Conservation (phyloP, 345 rosid species). For the Corymbia maculata region DNA sequence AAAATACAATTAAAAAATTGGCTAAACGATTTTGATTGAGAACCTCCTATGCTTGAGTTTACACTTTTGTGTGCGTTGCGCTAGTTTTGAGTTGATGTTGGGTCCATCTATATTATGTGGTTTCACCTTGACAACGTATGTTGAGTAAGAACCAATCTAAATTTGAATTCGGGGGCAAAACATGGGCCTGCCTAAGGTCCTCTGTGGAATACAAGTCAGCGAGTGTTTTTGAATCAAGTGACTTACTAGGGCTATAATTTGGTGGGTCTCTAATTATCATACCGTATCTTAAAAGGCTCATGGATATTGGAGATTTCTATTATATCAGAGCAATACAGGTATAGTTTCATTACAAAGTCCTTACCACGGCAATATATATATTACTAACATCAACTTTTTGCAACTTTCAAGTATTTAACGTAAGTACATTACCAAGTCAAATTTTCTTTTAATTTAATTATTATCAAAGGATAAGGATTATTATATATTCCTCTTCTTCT, state of each 20-base stretch:
- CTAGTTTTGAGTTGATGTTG: too few relatives aligned
- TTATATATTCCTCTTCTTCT: too few relatives aligned
- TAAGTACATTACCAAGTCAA: too few relatives aligned
- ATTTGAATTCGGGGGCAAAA: too few relatives aligned
- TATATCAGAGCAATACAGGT: not conserved
- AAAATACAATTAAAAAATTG: too few relatives aligned
- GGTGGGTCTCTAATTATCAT: not conserved
- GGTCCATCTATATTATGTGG: rapidly evolving
- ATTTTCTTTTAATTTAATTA: too few relatives aligned
- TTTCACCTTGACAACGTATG: too few relatives aligned
- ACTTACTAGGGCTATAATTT: too few relatives aligned
- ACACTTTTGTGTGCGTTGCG: rapidly evolving
- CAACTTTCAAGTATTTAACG: too few relatives aligned
- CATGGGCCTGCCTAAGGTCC: not conserved
- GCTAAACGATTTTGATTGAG: not conserved
- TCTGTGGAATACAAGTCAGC: too few relatives aligned
- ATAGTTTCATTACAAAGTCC: too few relatives aligned
- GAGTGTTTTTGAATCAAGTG: not conserved
- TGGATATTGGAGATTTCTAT: not conserved
- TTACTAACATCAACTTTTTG: too few relatives aligned
- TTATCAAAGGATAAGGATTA: not conserved
- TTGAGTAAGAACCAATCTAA: not conserved
- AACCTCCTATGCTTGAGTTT: not conserved
- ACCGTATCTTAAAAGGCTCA: not conserved
- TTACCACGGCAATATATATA: rapidly evolving